Evolutionary conservation across 768 basidiomycete species (phyloP).

Genomic region (Lactarius hatsudake): DNA sequence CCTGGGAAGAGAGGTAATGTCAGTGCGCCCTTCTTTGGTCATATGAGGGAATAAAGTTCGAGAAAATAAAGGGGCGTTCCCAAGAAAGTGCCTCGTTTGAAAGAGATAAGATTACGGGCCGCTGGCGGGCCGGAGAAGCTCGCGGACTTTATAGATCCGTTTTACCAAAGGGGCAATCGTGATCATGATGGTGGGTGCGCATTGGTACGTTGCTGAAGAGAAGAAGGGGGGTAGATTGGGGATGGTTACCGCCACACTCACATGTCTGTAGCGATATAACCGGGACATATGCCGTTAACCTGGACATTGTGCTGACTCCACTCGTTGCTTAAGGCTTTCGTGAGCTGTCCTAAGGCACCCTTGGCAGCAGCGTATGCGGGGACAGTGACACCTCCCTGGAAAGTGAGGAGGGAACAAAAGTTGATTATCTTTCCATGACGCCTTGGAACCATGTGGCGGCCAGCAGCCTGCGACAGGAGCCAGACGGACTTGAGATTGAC

Average conservation of each 20-base stretch:
- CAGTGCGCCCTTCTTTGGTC: conserved; percentile 12
- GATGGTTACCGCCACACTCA: conserved; percentile 35
- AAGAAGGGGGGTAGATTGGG: conserved; percentile 14
- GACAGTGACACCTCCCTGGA: conserved; percentile 62
- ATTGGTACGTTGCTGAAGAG: conserved; percentile 15
- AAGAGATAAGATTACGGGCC: conserved; percentile 27
- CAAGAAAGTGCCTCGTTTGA: background rate
- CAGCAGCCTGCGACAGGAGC: conserved; percentile 83
- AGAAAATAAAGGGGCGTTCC: background rate
- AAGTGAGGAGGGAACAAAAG: conserved; percentile 39
- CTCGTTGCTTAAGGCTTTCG: conserved; percentile 90
- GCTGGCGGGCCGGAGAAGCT: conserved; percentile 22
- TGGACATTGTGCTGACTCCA: conserved; percentile 88
- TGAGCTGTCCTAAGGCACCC: conserved; percentile 80
- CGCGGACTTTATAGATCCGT: conserved; percentile 6
- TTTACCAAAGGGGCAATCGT: conserved; percentile 20
- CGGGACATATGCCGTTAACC: conserved; percentile 86
- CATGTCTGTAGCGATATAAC: conserved; percentile 90
- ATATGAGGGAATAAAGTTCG: conserved; percentile 21
- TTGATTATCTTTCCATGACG: conserved; percentile 72
- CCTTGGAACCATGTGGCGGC: conserved; percentile 80
- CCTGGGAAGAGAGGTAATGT: conserved; percentile 38
- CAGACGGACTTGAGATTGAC: conserved; percentile 88
- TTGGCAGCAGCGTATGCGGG: conserved; percentile 93
- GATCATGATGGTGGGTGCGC: conserved; percentile 3